Evolutionary conservation across 31 red algal genomes (phyloP).

Genomic region (Porphyra umbilicalis): DNA sequence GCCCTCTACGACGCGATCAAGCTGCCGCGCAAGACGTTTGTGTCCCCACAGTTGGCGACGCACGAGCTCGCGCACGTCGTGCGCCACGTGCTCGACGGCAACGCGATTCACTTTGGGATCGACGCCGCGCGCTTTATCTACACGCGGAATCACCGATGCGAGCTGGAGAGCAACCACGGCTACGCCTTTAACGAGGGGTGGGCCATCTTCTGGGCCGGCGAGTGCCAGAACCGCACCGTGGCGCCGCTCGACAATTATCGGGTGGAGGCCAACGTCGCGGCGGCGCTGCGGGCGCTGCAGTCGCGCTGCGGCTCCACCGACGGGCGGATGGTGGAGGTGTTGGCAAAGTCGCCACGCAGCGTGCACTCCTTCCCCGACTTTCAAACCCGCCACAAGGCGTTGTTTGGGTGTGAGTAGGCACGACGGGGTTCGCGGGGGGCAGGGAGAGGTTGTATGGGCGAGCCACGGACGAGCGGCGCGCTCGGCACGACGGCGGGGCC

Average conservation of each 20-base stretch:
- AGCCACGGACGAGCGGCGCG: no score
- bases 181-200: constrained; percentile 37
- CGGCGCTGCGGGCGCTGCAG: constrained; percentile 8
- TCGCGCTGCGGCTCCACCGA: constrained; percentile 2
- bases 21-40: constrained; percentile 1
- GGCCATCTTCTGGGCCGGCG: constrained; percentile 20
- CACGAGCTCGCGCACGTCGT: constrained; percentile 30
- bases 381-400: no score
- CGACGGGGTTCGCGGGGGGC: no score
- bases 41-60: constrained; percentile 6
- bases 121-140: constrained; percentile 15
- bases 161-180: constrained; percentile 4
- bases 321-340: constrained; percentile 22
- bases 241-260: constrained; percentile 1
- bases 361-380: constrained; percentile 19
- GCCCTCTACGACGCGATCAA: constrained; percentile 14
- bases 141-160: constrained; percentile 19
- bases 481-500: no score
- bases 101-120: constrained; percentile 9
- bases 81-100: constrained; percentile 15
- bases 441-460: no score
- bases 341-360: background rate
- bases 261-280: constrained; percentile 19
- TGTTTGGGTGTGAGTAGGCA: no score
- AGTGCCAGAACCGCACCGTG: background rate